Evolutionary conservation across 106 monocot species (phyloP).

Genomic region (Phalaenopsis aphrodite): DNA sequence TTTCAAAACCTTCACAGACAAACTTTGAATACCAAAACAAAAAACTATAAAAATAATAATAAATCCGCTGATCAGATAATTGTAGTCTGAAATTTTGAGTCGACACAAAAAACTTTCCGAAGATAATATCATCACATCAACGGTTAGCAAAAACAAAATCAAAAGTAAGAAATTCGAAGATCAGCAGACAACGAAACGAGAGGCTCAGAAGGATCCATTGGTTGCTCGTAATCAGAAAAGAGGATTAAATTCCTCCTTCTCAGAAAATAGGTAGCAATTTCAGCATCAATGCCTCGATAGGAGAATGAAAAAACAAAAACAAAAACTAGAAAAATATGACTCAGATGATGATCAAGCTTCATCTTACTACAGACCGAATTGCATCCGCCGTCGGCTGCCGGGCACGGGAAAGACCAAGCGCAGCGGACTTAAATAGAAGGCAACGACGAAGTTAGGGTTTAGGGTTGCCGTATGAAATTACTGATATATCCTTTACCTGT

Average conservation of each 20-base stretch:
- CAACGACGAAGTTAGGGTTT: too few species aligned
- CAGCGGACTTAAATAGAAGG: too few species aligned
- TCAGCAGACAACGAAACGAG: neutral
- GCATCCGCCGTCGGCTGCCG: too few species aligned
- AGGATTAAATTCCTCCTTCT: neutral
- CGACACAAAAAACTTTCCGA: slow-evolving; percentile 18
- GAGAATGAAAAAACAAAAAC: neutral
- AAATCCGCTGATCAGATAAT: slow-evolving; percentile 45
- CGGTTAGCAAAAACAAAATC: neutral
- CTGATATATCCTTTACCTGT: too few species aligned
- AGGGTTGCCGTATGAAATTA: too few species aligned
- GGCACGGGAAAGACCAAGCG: too few species aligned
- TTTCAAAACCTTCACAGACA: neutral
- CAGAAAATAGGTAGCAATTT: slow-evolving; percentile 41
- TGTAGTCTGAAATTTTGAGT: slow-evolving; percentile 36
- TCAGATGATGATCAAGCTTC: too few species aligned
- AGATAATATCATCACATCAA: slow-evolving; percentile 31
- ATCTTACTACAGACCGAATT: too few species aligned
- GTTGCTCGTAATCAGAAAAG: slow-evolving; percentile 29
- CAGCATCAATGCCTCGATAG: slow-evolving; percentile 17
- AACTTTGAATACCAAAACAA: neutral
- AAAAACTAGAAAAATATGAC: neutral
- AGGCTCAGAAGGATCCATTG: slow-evolving; percentile 57
- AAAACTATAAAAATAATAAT: neutral
- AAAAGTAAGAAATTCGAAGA: neutral